A percentile compares a stretch with the other conserved stretches of the same genome.
Evolutionary conservation across 148 eudicot genomes (phyloP).

Genomic region (Chenopodium suecicum): DNA sequence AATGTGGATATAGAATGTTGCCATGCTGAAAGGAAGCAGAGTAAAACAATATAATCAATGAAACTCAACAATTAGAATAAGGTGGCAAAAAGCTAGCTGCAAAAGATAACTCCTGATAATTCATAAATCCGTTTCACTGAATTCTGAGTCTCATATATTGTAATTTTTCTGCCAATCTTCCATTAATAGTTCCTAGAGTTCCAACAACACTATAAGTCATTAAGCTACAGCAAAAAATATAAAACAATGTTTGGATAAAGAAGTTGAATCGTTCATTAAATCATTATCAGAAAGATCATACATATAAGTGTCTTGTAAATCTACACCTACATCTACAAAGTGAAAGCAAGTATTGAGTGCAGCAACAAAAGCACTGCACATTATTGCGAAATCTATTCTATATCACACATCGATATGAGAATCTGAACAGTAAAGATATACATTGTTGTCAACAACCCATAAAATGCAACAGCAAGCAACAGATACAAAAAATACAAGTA

Average conservation of each 20-base stretch:
- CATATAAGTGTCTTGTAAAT: constrained; percentile 33
- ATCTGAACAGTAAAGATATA: constrained; percentile 40
- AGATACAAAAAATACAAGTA: constrained; percentile 18
- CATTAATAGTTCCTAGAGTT: background rate
- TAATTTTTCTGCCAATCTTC: background rate
- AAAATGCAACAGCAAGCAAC: constrained; percentile 35
- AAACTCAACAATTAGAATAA: too few species aligned
- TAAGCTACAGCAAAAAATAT: background rate
- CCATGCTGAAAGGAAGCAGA: background rate
- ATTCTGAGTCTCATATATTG: background rate
- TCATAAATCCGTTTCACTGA: background rate
- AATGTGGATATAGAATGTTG: background rate
- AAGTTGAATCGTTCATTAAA: constrained; percentile 34
- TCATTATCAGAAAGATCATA: constrained; percentile 30
- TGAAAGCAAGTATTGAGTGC: constrained; percentile 23
- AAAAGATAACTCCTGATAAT: background rate
- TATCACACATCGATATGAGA: constrained; percentile 24
- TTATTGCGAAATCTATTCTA: constrained; percentile 31
- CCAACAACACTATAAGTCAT: background rate
- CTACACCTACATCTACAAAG: constrained; percentile 33
- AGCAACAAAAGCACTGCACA: constrained; percentile 24
- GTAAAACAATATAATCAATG: background rate
- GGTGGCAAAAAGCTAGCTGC: background rate
- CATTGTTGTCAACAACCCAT: constrained; percentile 36
- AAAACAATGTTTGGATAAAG: background rate